Base-by-base conservation (phyloP, 306 rosid genomes). In the Myrica gale region DNA sequence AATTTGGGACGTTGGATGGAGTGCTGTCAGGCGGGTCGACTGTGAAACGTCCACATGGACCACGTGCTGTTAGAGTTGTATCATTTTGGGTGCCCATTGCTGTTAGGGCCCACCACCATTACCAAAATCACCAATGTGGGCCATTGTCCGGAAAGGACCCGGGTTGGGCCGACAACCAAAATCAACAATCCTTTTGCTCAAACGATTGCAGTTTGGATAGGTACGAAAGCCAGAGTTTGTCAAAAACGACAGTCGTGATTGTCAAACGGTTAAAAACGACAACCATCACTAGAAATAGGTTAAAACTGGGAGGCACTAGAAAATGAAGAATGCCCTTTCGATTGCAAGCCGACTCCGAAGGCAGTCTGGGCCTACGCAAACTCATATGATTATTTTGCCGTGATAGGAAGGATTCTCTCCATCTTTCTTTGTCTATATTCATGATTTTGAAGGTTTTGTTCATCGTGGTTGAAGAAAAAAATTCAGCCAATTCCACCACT, bases 1-100 rank as follows among this genome's bases (percentile, higher is more conserved):
- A 84, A 85, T 73, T 85, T 7, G 61, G 57, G 21, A 89, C 86
- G 84, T 89, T 50, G 9, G 85, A 89, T 86, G 51, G 51, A 23
- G 47, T 21, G 1, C 54, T 23, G 50, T 21, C 72, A 61, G 68
- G 75, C 60, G 80, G 83, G 78, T 32, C 37, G 37, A 32, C 69
- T 47, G 32, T 42, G 21, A 67, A 21, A 51, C 39, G 9, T 42
- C 44, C 76, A 56, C 81, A 45, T 74, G 82, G 72, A 48, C 78
- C 79, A 84, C 79, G 63, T 85, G 82, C 69, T 65, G 4, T 69
- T 7, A 43, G 47, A 21, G 42, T 20, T 51, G 39, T 65, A 11
- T 46, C 13, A 32, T 32, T 62, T 2, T 61, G 45, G 68, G 37
- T 32, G 47, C 47, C 69, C 46, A 7, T 63, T 17, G 53, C 69